These are phyloP conservation scores for Fusarium pseudograminearum DNA, from an alignment of 2,329 filamentous ascomycete genomes.

Conservation along the genomic window DNA sequence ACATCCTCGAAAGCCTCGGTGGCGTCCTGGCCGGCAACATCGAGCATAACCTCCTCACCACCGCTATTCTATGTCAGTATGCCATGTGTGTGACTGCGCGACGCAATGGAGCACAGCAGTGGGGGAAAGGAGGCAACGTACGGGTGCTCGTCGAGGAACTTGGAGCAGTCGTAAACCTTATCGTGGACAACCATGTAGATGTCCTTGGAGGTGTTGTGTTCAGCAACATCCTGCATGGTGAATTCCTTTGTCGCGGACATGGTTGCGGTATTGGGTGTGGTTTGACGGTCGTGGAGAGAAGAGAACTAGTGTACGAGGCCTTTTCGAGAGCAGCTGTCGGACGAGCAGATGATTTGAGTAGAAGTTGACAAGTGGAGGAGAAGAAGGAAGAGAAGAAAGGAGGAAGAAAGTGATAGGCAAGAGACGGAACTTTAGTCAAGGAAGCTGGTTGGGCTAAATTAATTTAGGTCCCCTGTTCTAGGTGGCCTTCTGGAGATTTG, in stretches of 20 bases:
- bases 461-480: conserved; percentile 42
- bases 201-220: conserved; percentile 94
- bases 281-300: conserved; percentile 25
- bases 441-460: conserved; percentile 17
- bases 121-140: conserved; percentile 58
- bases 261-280: conserved; percentile 35
- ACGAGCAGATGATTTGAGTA: conserved; percentile 6
- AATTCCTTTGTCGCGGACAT: conserved; percentile 61
- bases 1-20: conserved; percentile 99
- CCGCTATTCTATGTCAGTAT: conserved; percentile 68
- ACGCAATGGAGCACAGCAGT: not conserved
- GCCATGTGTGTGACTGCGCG: conserved; percentile 1
- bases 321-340: conserved; percentile 32
- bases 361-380: conserved; percentile 12
- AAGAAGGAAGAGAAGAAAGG: conserved; percentile 19
- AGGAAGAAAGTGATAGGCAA: conserved; percentile 29
- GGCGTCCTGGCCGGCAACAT: conserved; percentile 94
- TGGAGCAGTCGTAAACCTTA: conserved; percentile 91
- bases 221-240: conserved; percentile 84
- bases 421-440: conserved; percentile 17
- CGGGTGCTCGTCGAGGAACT: conserved; percentile 98
- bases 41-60: conserved; percentile 97
- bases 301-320: conserved; percentile 12
- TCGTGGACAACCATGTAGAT: conserved; percentile 92
- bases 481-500: conserved; percentile 34